Evolutionary conservation across 2,329 filamentous ascomycete genomes (phyloP), one percentile per base, ranked within the genome.

Genomic region (Nigrospora sphaerica): DNA sequence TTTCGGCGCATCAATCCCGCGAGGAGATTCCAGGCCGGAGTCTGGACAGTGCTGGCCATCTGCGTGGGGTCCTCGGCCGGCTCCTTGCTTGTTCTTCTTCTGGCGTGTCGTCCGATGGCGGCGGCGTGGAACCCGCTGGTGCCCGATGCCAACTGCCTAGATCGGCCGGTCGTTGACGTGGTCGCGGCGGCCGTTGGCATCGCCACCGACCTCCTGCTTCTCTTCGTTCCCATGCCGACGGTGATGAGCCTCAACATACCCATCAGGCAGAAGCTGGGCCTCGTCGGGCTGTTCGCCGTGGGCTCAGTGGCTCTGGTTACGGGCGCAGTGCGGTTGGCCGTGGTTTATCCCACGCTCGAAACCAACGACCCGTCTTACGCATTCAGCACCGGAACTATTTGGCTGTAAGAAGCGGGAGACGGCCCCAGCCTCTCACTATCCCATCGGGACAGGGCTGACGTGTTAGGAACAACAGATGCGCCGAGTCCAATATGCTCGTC

Each of bases 101-200:
- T 71, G 33, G 61, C 64, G 1, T 71, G 69, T 50, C 50, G 48
- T 0, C 69, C 68, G 0, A 49, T 69, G 12, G 49, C 52, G 6
- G 60, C 53, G 13, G 56, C 54, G 6, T 71, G 61, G 57, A 58
- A 68, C 23, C 38, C 60, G 0, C 52, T 46, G 3, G 52, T 62
- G 6, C 50, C 48, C 36, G 59, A 39, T 49, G 57, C 40, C 12
- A 10, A 32, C n/a, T 78, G 74, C 47, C 61, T 78, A 37, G 61
- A 72, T 40, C 64, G 67, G 18, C 64, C 71, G n/a, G 59, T 65
- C 2, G 66, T 77, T 23, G 76, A 75, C 54, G 68, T 77, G 32
- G 63, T 68, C 33, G 74, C 73, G 13, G 71, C 72, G 0, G 67
- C 64, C 3, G 59, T 71, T 16, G 75, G 74, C 48, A 72, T 76